Percentiles rank a stretch among this genome's conserved stretches.
These are phyloP conservation scores for Mesotaenium endlicherianum DNA, from an alignment of 139 green algal genomes.

Conservation along the genomic window DNA sequence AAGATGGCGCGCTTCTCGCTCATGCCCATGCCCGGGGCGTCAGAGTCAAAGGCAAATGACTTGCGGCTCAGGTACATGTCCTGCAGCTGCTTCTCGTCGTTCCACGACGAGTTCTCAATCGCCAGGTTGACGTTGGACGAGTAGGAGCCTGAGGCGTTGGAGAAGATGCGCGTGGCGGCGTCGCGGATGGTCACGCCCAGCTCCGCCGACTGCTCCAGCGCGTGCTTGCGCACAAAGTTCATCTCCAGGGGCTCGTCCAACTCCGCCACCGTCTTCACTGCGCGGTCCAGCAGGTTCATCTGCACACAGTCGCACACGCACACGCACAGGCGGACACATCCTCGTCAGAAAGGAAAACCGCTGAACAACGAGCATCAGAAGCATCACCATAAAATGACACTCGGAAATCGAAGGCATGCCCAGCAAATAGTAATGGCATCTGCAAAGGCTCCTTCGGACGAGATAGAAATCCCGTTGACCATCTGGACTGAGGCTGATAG, in stretches of 20 bases:
- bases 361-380: too few species aligned
- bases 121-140: conserved; percentile 98
- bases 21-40: conserved; percentile 85
- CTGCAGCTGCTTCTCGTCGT: conserved; percentile 90
- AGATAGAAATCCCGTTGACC: too few species aligned
- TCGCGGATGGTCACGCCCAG: conserved; percentile 80
- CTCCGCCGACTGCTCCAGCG: conserved; percentile 87
- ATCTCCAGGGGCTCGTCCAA: conserved; percentile 96
- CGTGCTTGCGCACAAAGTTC: conserved; percentile 99
- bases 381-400: too few species aligned
- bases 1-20: conserved; percentile 87
- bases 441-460: too few species aligned
- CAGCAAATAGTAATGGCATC: too few species aligned
- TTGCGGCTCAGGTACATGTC: conserved; percentile 82
- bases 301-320: too few species aligned
- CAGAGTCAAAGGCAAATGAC: conserved; percentile 97
- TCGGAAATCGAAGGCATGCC: too few species aligned
- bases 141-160: conserved; percentile 92
- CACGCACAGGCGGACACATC: too few species aligned
- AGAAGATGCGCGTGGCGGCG: conserved; percentile 94
- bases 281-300: conserved; percentile 96
- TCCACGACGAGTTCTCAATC: conserved; percentile 95
- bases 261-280: conserved; percentile 97
- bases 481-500: too few species aligned
- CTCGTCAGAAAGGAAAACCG: too few species aligned